Percentiles rank a stretch among this genome's conserved stretches.
Conservation (phyloP, 805 yeast genomes). For the Teunomyces gatunensis region DNA sequence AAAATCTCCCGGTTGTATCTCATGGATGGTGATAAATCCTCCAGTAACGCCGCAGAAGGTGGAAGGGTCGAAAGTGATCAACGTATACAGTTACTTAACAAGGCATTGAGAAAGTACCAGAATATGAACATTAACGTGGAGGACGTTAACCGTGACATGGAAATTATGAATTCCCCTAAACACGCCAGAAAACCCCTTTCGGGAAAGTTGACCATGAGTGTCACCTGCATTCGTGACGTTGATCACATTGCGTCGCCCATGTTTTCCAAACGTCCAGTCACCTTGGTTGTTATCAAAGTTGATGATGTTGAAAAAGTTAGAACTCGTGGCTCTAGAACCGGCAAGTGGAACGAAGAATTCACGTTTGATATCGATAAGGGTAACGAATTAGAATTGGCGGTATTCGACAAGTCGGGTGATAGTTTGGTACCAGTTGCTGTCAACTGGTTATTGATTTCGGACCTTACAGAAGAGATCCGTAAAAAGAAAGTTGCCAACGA, state of each 20-base stretch:
- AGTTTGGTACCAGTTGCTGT: constrained; percentile 83
- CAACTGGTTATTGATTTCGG: constrained; percentile 87
- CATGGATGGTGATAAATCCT: constrained; percentile 85
- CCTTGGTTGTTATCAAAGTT: constrained; percentile 71
- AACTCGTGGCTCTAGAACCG: constrained; percentile 72
- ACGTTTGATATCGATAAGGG: constrained; percentile 82
- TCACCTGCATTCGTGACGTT: constrained; percentile 79
- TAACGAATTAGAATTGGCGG: constrained; percentile 84
- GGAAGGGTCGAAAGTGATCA: constrained; percentile 83
- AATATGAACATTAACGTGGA: constrained; percentile 78
- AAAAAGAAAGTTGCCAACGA: constrained; percentile 80
- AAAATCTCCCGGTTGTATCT: constrained; percentile 83
- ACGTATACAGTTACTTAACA: constrained; percentile 78
- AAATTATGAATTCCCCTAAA: constrained; percentile 63
- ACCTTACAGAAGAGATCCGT: constrained; percentile 91
- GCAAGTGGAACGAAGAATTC: constrained; percentile 82
- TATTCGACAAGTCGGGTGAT: constrained; percentile 74
- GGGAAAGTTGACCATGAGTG: constrained; percentile 72
- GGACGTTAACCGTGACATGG: constrained; percentile 61
- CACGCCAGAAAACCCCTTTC: constrained; percentile 80
- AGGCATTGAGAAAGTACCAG: constrained; percentile 81
- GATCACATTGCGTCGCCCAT: constrained; percentile 89
- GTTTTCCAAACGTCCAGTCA: constrained; percentile 75
- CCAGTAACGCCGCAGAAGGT: constrained; percentile 84
- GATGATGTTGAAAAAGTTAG: constrained; percentile 84